These are phyloP conservation scores for Lactarius akahatsu DNA, from an alignment of 768 basidiomycete genomes.

Conservation along the genomic window DNA sequence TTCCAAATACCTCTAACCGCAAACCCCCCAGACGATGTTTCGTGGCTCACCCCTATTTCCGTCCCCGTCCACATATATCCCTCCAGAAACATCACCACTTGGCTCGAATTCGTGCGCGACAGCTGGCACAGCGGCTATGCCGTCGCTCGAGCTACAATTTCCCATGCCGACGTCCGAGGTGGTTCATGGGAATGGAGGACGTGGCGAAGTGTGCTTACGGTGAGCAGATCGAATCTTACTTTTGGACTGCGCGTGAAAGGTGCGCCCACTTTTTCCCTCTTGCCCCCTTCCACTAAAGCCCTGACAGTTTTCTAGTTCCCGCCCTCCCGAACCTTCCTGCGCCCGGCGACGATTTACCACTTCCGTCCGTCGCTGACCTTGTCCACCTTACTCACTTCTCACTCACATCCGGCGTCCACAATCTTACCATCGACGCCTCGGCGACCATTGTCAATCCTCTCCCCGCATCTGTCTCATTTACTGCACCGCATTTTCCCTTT, in stretches of 20 bases:
- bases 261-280: slow-evolving; percentile 36
- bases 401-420: slow-evolving; percentile 39
- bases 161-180: slow-evolving; percentile 12
- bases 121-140: slow-evolving; percentile 23
- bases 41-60: slow-evolving; percentile 27
- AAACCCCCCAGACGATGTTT: slow-evolving; percentile 17
- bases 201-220: slow-evolving; percentile 21
- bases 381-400: slow-evolving; percentile 60
- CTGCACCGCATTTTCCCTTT: slow-evolving; percentile 61
- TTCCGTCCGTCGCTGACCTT: slow-evolving; percentile 58
- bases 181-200: slow-evolving; percentile 2
- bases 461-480: slow-evolving; percentile 49
- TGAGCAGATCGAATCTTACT: slow-evolving; percentile 6
- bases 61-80: slow-evolving; percentile 22
- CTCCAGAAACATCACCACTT: slow-evolving; percentile 17
- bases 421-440: slow-evolving; percentile 41
- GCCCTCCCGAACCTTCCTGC: slow-evolving; percentile 62
- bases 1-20: slow-evolving; percentile 48
- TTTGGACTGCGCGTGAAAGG: slow-evolving; percentile 49
- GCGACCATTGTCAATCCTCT: slow-evolving; percentile 61
- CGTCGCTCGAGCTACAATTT: slow-evolving; percentile 6
- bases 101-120: slow-evolving; percentile 25
- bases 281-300: slow-evolving; percentile 18
- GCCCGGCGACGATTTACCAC: slow-evolving; percentile 49
- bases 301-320: slow-evolving; percentile 48